A percentile compares a stretch with the other conserved stretches of the same genome.
Evolutionary conservation across 2,329 filamentous ascomycete species (phyloP).

Genomic region (Hymenoscyphus infarciens): DNA sequence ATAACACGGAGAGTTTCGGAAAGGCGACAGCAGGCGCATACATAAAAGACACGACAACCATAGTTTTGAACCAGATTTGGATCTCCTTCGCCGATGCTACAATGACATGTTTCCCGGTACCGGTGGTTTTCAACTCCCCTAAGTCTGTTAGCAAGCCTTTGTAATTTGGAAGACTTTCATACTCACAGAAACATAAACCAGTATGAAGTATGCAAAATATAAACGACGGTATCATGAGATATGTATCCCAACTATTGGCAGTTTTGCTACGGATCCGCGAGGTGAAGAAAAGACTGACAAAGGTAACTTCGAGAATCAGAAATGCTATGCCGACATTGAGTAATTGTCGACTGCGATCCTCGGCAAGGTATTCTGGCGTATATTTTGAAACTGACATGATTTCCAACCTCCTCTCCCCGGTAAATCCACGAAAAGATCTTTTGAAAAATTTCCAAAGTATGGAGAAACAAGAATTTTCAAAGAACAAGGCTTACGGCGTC

Average conservation of each 20-base stretch:
- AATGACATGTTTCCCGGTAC: neutral
- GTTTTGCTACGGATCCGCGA: neutral
- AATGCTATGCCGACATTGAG: conserved; percentile 1
- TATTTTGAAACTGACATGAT: neutral
- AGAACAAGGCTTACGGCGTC: too few relatives aligned
- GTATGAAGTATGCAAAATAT: neutral
- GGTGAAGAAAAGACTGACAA: neutral
- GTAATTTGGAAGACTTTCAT: neutral
- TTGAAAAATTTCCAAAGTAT: neutral
- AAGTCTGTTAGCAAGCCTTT: neutral
- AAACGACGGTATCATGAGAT: neutral
- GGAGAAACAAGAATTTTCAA: neutral
- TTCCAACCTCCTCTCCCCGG: neutral
- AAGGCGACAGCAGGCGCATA: conserved; percentile 14
- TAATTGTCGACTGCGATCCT: neutral
- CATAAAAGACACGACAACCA: neutral
- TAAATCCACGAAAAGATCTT: neutral
- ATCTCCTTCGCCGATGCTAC: neutral
- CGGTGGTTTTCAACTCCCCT: neutral
- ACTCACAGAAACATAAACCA: neutral
- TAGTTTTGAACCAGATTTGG: neutral
- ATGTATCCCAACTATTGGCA: neutral
- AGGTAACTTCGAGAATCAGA: neutral
- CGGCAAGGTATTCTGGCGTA: neutral
- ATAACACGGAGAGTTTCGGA: conserved; percentile 19